Base-by-base conservation (phyloP, 2,329 filamentous ascomycete genomes). In the Pleomassaria siparia region DNA sequence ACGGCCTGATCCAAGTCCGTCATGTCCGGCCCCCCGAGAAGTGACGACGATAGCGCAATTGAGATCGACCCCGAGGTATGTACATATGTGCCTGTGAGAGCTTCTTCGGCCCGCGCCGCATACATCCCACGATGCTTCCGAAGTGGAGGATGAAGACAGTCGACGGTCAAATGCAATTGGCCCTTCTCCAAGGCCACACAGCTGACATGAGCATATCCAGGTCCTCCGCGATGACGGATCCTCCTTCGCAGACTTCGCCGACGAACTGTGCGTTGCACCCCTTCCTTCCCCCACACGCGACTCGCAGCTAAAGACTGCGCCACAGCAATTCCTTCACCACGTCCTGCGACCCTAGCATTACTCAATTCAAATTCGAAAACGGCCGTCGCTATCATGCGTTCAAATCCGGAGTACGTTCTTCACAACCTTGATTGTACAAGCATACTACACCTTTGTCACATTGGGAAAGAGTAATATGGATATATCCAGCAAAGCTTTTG, bases 381-480 rank as follows among this genome's bases (percentile, higher is more conserved):
- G 62, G 62, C 15, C 54, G 62, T 16, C 51, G 61, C 13, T 65
- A 64, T 44, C 60, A 64, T 43, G 54, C 55, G 8, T 62, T 58
- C 48, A 50, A 51, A 25, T 43, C 51, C 26, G 57, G 50, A 71
- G 53, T n/a, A n/a, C n/a, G n/a, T n/a, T n/a, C n/a, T n/a, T n/a
- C n/a, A n/a, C n/a, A n/a, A n/a, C n/a, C n/a, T n/a, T n/a, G n/a
- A n/a, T n/a, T n/a, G n/a, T n/a, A n/a, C n/a, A n/a, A n/a, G n/a
- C n/a, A n/a, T n/a, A n/a, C n/a, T n/a, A n/a, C n/a, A n/a, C n/a
- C n/a, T n/a, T n/a, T n/a, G n/a, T n/a, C n/a, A n/a, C n/a, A n/a
- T n/a, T n/a, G n/a, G n/a, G n/a, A n/a, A n/a, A n/a, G n/a, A n/a
- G n/a, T n/a, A n/a, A n/a, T n/a, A n/a, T n/a, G n/a, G n/a, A n/a